Evolutionary conservation across 1,139 yeast genomes (phyloP), one percentile per base, ranked within the genome.

Genomic region (Lodderomyces beijingensis): DNA sequence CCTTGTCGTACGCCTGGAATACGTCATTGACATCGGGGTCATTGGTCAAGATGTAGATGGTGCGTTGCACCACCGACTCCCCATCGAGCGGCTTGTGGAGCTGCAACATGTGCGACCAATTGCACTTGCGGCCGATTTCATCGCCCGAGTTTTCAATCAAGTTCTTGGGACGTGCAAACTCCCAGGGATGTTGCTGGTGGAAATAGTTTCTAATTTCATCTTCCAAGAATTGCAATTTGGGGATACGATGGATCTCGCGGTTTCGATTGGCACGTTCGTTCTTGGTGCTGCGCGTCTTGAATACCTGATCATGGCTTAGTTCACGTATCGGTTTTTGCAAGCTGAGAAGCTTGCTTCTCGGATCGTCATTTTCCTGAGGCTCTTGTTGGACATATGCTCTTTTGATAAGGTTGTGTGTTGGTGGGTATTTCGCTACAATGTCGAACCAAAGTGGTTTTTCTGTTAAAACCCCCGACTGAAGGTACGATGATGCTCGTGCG

Each of bases 161-260:
- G 20, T 78, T 70, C 53, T 86, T 86, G n/a, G 98, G 96, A 45
- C 95, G 76, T 3, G 98, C 85, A 38, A 89, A 67, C 59, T 91
- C 99, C 98, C 98, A 91, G 9, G 99, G 98, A 57, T 91, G 99
- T 55, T 89, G 96, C 40, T 77, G 79, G 58, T 81, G 91, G 51
- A 91, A 91, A 19, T 84, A 66, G 33, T 74, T 69, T 62, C 98
- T 77, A 46, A 91, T 62, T 47, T 79, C 76, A 58, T 91, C 98
- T 58, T 91, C 97, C 33, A 83, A 64, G 51, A 77, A 88, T 38
- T 59, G 61, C 48, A 91, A 67, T 45, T 77, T 75, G 30, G 82
- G 80, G 5, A 87, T 72, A 40, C 70, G 64, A 49, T 74, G 74
- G 22, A 63, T 50, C 32, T 49, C 40, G 33, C 55, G 55, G 46